Base-by-base conservation (phyloP, 192 early-diverging fungal genomes). In the Diversispora epigaea region DNA sequence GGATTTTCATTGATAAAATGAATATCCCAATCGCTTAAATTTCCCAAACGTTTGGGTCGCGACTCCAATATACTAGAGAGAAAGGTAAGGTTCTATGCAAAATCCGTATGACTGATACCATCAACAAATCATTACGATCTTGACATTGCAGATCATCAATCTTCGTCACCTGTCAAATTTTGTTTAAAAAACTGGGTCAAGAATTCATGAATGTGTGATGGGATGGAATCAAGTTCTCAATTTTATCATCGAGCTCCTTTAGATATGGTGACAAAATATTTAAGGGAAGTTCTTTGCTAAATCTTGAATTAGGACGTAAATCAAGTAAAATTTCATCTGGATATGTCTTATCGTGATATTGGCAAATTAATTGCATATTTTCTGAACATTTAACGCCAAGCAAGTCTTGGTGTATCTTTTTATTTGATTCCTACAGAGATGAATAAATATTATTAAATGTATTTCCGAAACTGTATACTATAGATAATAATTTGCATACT, bases 151-250 rank as follows among this genome's bases (percentile, higher is more conserved):
- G 66, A 68, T 76, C 40, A 60, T 76, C 63, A 22, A 76, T 76
- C 22, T 68, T 76, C 75, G 19, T 41, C 52, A 6, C 32, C 39
- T 4, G 66, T 56, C 21, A 76, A 70, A 46, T 69, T 44, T 57
- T 76, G 65, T 5, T 41, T 15, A 39, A 76, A 76, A 19, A 76
- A 76, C 1, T 66, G 19, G 0, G 8, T 76, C 12, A 76, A 50
- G 14, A 76, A 76, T 19, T 57, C 43, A 39, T 76, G 75, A 43
- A 68, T 57, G 19, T 76, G n/a, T 1, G 10, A 21, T 21, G n/a
- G n/a, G n/a, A n/a, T n/a, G 47, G 75, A 76, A 76, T 68, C 43
- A 76, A 69, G 56, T 56, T 69, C 43, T 76, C 65, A 15, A 60
- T 76, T 12, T 12, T 76, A 5, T 72, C 54, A 21, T 72, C 56